Percentiles rank a stretch among this genome's conserved stretches.
phyloP scores from a whole-genome alignment of 345 rosid genomes.

The Excoecaria cochinchinensis region DNA sequence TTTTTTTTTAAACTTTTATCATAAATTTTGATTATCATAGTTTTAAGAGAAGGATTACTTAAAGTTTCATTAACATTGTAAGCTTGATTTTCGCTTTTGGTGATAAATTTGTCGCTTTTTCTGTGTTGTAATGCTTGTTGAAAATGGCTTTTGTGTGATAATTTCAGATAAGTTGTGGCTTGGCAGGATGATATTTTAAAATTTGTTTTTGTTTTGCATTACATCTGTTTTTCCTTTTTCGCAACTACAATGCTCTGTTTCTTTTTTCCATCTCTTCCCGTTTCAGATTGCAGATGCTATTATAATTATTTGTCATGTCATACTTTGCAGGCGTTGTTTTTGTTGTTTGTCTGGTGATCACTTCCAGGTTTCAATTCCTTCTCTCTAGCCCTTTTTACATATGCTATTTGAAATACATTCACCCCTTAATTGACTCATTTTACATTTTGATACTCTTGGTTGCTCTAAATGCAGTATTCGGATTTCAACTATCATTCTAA shows the following conservation, averaged over 20 bases:
- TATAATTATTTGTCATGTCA: slow-evolving; percentile 1
- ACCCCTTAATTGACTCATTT: background rate
- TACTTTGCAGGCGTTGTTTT: slow-evolving; percentile 24
- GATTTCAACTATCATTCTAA: slow-evolving; percentile 25
- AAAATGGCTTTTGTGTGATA: background rate
- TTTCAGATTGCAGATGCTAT: background rate
- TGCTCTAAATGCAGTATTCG: slow-evolving; percentile 21
- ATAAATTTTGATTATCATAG: too few relatives aligned
- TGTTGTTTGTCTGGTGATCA: slow-evolving; percentile 25
- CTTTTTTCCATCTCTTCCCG: background rate
- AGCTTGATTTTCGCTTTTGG: background rate
- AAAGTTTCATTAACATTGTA: background rate
- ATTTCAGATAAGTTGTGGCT: background rate
- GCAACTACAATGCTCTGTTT: background rate
- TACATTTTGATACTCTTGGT: background rate
- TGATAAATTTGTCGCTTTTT: background rate
- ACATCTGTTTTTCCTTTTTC: background rate
- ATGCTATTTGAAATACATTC: background rate
- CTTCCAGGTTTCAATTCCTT: slow-evolving; percentile 25
- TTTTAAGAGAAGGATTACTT: background rate
- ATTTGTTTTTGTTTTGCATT: background rate
- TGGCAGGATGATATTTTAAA: background rate
- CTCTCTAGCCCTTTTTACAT: background rate
- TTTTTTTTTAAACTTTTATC: background rate
- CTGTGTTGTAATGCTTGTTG: background rate